Percentiles rank a stretch among this genome's conserved stretches.
Conservation (phyloP, 1,284 basidiomycete species). For the Irpex lacteus region DNA sequence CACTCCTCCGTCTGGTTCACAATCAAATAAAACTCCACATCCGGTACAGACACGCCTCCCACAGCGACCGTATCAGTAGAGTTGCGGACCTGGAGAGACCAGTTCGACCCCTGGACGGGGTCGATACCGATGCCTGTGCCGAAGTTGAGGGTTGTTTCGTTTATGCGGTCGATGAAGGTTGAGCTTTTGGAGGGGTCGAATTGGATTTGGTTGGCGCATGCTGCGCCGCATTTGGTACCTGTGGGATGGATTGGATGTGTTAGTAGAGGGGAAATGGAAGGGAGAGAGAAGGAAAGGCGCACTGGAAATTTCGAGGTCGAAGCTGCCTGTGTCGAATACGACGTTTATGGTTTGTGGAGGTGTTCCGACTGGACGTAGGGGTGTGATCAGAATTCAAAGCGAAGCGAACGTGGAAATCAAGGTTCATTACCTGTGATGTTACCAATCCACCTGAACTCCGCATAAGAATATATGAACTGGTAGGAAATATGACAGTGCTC, state of each 20-base stretch:
- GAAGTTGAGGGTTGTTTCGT: conserved; percentile 42
- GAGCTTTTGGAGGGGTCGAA: conserved; percentile 48
- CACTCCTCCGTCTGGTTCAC: conserved; percentile 48
- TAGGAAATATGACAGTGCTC: conserved; percentile 11
- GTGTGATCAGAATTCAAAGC: not conserved
- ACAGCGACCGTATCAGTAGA: conserved; percentile 45
- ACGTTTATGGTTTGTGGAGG: conserved; percentile 48
- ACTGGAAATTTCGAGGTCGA: conserved; percentile 45
- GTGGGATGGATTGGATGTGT: not conserved
- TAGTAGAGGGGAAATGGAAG: not conserved
- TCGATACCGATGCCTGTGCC: conserved; percentile 54
- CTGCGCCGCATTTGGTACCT: conserved; percentile 44
- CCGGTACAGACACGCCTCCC: conserved; percentile 38
- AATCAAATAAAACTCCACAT: conserved; percentile 44
- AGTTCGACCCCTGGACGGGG: conserved; percentile 46
- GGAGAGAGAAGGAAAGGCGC: conserved; percentile 18
- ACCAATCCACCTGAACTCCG: not conserved
- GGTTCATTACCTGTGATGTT: not conserved
- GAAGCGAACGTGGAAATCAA: not conserved
- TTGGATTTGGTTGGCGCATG: conserved; percentile 42
- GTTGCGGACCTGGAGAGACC: conserved; percentile 39
- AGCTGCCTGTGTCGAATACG: conserved; percentile 54
- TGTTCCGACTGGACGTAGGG: conserved; percentile 35
- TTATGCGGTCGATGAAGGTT: conserved; percentile 45
- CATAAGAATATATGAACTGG: not conserved